Percentiles rank a stretch among this genome's conserved stretches.
These are phyloP conservation scores for Hygrocybe punicea DNA, from an alignment of 768 basidiomycete species.

Conservation along the genomic window DNA sequence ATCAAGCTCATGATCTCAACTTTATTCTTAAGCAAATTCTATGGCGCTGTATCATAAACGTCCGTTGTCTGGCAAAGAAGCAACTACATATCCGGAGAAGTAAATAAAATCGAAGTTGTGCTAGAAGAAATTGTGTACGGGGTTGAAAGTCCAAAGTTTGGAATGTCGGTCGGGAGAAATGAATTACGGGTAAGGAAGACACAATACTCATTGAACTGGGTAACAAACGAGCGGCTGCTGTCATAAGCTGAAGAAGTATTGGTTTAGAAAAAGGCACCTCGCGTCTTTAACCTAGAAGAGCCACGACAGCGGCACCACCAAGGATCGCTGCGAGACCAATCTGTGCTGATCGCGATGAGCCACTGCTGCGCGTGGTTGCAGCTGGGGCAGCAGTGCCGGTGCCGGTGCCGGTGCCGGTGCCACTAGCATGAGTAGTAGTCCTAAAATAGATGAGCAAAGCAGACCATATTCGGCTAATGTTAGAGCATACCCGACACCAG, in stretches of 20 bases:
- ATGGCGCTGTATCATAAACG: too few species aligned
- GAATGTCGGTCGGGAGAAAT: slow-evolving; percentile 21
- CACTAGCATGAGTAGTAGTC: slow-evolving; percentile 8
- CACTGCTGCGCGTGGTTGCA: slow-evolving; percentile 19
- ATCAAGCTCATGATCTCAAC: too few species aligned
- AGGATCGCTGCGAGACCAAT: slow-evolving; percentile 42
- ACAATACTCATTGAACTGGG: slow-evolving; percentile 15
- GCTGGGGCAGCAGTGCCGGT: slow-evolving; percentile 12
- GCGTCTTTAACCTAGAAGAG: slow-evolving; percentile 36
- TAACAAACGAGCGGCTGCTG: background rate
- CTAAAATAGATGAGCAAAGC: background rate
- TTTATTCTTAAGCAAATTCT: too few species aligned
- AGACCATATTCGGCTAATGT: background rate
- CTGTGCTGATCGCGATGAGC: slow-evolving; percentile 29
- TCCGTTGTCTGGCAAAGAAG: too few species aligned
- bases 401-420: slow-evolving; percentile 4
- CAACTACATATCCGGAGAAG: too few species aligned
- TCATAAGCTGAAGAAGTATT: too few species aligned
- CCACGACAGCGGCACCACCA: slow-evolving; percentile 45
- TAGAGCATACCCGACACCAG: slow-evolving; percentile 6
- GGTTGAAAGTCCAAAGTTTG: background rate
- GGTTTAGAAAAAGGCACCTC: too few species aligned
- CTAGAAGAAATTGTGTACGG: too few species aligned
- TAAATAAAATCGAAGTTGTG: too few species aligned
- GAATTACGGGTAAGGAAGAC: too few species aligned